A percentile compares a stretch with the other conserved stretches of the same genome.
phyloP scores from a whole-genome alignment of 139 green algal species.

The Pseudopediastrum boryanum region DNA sequence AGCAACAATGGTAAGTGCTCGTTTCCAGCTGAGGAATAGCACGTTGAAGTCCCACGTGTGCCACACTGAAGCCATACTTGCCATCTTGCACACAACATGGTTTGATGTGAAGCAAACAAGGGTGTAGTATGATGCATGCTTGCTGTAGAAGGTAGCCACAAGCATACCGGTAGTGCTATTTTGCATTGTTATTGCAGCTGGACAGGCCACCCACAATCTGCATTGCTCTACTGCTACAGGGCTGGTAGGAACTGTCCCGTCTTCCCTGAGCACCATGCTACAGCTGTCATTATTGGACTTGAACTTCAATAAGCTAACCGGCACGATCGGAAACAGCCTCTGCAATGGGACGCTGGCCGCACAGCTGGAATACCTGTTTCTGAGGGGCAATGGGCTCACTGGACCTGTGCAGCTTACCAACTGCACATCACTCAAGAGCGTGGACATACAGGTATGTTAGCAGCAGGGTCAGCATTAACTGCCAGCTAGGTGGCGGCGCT shows the following conservation, averaged over 20 bases:
- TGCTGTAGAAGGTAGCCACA: background rate
- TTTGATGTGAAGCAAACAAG: background rate
- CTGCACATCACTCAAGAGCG: background rate
- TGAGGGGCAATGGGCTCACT: conserved; percentile 27
- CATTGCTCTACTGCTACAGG: background rate
- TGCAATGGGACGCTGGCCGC: background rate
- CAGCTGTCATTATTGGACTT: conserved; percentile 4
- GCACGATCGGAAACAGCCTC: background rate
- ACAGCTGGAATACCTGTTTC: background rate
- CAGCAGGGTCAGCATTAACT: background rate
- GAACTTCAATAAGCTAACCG: conserved; percentile 24
- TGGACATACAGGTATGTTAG: conserved; percentile 10
- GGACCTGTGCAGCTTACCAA: background rate
- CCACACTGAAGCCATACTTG: background rate
- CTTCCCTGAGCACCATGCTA: background rate
- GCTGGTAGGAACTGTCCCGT: conserved; percentile 5
- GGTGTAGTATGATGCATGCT: background rate
- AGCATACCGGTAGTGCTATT: background rate
- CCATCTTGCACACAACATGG: background rate
- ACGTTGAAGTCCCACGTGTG: background rate
- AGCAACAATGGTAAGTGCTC: conserved; percentile 16
- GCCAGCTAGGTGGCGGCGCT: background rate
- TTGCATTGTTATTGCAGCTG: conserved; percentile 2
- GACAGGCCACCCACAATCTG: background rate
- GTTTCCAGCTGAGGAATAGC: background rate